These are phyloP conservation scores for Volvariella volvacea DNA, from an alignment of 1,284 basidiomycete genomes.

Conservation along the genomic window DNA sequence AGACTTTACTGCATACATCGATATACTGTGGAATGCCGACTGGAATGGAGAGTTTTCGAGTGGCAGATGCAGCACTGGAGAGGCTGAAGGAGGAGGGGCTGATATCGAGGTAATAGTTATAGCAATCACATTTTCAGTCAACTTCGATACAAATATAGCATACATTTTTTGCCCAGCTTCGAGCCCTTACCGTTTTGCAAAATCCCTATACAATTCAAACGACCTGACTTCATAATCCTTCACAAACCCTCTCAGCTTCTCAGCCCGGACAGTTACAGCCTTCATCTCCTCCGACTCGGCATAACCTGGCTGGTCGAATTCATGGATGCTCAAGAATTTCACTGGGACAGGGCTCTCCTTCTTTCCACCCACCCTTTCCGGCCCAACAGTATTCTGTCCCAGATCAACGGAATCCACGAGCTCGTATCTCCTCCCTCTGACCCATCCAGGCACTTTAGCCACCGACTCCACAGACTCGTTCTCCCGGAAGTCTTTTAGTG, in stretches of 20 bases:
- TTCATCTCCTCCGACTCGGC: slow-evolving; percentile 19
- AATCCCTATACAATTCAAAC: slow-evolving; percentile 11
- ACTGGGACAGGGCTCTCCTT: slow-evolving; percentile 12
- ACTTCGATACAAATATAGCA: no score
- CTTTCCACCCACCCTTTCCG: no score
- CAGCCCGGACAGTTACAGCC: slow-evolving; percentile 8
- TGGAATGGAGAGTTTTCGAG: slow-evolving; percentile 32
- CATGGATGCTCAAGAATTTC: slow-evolving; percentile 27
- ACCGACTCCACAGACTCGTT: slow-evolving; percentile 28
- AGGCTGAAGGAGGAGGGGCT: slow-evolving; percentile 30
- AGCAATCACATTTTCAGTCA: no score
- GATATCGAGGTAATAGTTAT: no score
- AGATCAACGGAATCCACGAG: slow-evolving; percentile 12
- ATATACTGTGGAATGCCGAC: slow-evolving; percentile 34
- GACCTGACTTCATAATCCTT: slow-evolving; percentile 5
- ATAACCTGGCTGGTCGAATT: slow-evolving; percentile 20
- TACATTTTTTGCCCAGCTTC: no score
- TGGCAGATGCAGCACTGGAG: slow-evolving; percentile 28
- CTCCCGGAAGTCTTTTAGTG: no score
- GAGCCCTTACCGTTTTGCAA: no score
- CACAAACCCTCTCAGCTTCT: slow-evolving; percentile 5
- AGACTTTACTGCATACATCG: slow-evolving; percentile 32
- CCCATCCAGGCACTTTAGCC: slow-evolving; percentile 25
- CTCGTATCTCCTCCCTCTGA: slow-evolving; percentile 24
- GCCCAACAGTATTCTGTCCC: no score